A percentile compares a stretch with the other conserved stretches of the same genome.
These are phyloP conservation scores for Styphnolobium japonicum DNA, from an alignment of 306 rosid species.

Conservation along the genomic window DNA sequence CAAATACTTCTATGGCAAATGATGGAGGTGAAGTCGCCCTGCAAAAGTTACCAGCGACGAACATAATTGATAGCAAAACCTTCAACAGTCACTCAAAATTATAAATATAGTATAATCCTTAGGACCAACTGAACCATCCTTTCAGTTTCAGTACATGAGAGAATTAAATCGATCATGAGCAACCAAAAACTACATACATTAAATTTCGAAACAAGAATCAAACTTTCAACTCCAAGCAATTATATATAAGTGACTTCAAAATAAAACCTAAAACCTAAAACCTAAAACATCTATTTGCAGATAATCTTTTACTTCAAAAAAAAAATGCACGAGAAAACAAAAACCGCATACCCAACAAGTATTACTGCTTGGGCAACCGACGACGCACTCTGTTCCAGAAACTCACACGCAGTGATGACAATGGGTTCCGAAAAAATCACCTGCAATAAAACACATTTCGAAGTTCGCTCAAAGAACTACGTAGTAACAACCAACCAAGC, in stretches of 20 bases:
- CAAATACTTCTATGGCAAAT: conserved; percentile 94
- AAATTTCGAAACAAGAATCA: background rate
- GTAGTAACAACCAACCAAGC: background rate
- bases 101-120: background rate
- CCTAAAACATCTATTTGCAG: too few relatives aligned
- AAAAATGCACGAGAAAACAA: too few relatives aligned
- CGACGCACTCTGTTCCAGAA: conserved; percentile 84
- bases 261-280: too few relatives aligned
- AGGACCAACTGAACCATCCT: background rate
- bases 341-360: conserved; percentile 66
- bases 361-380: conserved; percentile 81
- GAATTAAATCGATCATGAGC: background rate
- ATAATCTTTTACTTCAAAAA: too few relatives aligned
- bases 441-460: conserved; percentile 38
- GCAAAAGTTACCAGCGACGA: conserved; percentile 27
- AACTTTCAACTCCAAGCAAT: background rate
- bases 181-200: background rate
- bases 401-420: conserved; percentile 92
- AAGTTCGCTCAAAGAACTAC: background rate
- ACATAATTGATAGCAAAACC: conserved; percentile 7
- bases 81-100: conserved; percentile 16
- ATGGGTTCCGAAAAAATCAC: conserved; percentile 82
- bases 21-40: conserved; percentile 99
- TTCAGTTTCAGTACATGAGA: background rate
- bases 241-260: background rate